Conservation (phyloP, 257 asterid genomes). For the Capsicum pubescens region DNA sequence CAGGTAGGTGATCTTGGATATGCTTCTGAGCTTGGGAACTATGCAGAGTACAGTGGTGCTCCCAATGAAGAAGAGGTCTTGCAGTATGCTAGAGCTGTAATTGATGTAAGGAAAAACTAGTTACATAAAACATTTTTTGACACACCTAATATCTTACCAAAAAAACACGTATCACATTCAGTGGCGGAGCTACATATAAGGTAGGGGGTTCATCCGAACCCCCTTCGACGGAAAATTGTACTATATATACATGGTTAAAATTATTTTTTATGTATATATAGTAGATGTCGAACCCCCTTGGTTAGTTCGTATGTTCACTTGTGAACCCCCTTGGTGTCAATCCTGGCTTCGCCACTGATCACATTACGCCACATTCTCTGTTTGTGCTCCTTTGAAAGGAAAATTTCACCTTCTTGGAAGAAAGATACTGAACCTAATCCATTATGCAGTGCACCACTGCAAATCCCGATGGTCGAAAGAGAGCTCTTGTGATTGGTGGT, state of each 20-base stretch:
- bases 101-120: slow-evolving; percentile 67
- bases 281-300: no score
- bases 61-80: slow-evolving; percentile 96
- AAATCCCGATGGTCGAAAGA: slow-evolving; percentile 80
- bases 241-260: no score
- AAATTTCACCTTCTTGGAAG: background rate
- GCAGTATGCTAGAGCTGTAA: slow-evolving; percentile 95
- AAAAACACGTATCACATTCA: background rate
- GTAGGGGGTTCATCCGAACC: no score
- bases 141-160: background rate
- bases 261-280: no score
- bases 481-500: slow-evolving; percentile 96
- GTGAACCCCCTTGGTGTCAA: no score
- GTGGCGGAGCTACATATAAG: no score
- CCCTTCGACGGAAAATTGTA: no score
- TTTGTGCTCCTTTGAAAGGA: background rate
- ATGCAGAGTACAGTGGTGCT: slow-evolving; percentile 97
- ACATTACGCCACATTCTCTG: background rate
- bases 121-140: background rate
- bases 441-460: slow-evolving; percentile 87
- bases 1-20: slow-evolving; percentile 98
- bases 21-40: slow-evolving; percentile 95
- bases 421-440: slow-evolving; percentile 8
- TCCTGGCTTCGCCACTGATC: background rate
- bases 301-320: no score